Conservation (phyloP, 371 early-diverging fungal genomes). For the Mucor racemosus region DNA sequence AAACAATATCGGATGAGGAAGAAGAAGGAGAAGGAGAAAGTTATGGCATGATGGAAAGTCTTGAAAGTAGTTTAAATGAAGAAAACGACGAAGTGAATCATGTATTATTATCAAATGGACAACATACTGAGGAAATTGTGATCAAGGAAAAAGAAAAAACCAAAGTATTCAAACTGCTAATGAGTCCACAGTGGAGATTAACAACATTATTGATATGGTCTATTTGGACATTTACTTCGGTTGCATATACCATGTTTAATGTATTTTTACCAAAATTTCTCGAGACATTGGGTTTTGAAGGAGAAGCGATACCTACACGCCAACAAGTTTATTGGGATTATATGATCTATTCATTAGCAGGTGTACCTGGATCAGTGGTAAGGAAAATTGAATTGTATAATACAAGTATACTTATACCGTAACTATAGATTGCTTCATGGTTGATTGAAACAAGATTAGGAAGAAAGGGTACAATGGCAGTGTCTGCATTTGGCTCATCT, state of each 20-base stretch:
- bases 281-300: constrained; percentile 57
- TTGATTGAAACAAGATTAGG: constrained; percentile 80
- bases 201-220: constrained; percentile 76
- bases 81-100: constrained; percentile 6
- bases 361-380: constrained; percentile 84
- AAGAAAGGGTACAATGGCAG: constrained; percentile 82
- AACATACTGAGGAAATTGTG: background rate
- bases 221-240: constrained; percentile 81
- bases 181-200: constrained; percentile 54
- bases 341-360: constrained; percentile 76
- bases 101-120: constrained; percentile 6
- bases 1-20: background rate
- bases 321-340: constrained; percentile 77
- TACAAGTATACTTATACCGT: background rate
- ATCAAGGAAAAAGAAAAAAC: constrained; percentile 5
- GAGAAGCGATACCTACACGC: constrained; percentile 42
- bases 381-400: background rate
- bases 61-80: background rate
- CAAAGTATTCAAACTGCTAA: constrained; percentile 37
- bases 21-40: constrained; percentile 14
- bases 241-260: constrained; percentile 88
- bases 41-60: background rate
- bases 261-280: constrained; percentile 81
- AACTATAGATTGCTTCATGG: constrained; percentile 65
- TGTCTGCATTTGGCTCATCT: constrained; percentile 75